Evolutionary conservation across 495 filamentous ascomycete species (phyloP).

Genomic region (Daldinia vernicosa): DNA sequence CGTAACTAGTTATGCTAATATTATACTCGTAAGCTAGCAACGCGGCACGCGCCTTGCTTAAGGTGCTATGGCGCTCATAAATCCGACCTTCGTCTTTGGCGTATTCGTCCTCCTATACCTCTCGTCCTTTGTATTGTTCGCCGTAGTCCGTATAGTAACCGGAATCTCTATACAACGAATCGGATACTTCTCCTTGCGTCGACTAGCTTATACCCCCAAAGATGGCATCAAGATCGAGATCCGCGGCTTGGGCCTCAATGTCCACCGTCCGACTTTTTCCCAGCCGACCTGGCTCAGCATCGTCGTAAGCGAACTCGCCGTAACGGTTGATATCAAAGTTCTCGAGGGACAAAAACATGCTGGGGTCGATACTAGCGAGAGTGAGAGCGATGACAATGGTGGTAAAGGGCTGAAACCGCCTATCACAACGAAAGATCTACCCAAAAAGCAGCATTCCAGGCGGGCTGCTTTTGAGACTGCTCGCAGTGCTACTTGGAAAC

Average conservation of each 20-base stretch:
- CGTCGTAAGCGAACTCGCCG: slow-evolving; percentile 79
- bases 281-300: slow-evolving; percentile 97
- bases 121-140: slow-evolving; percentile 90
- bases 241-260: slow-evolving; percentile 81
- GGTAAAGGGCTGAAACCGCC: slow-evolving; percentile 23
- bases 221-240: slow-evolving; percentile 91
- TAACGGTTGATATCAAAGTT: slow-evolving; percentile 80
- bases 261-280: slow-evolving; percentile 94
- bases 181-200: slow-evolving; percentile 88
- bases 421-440: slow-evolving; percentile 27
- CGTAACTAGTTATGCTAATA: slow-evolving; percentile 24
- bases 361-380: slow-evolving; percentile 40
- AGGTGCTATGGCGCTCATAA: slow-evolving; percentile 59
- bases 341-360: slow-evolving; percentile 59
- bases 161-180: slow-evolving; percentile 96
- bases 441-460: slow-evolving; percentile 37
- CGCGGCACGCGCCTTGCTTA: slow-evolving; percentile 41
- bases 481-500: slow-evolving; percentile 80
- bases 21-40: slow-evolving; percentile 32
- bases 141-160: slow-evolving; percentile 88
- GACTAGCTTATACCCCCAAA: slow-evolving; percentile 84
- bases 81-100: slow-evolving; percentile 84
- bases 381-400: slow-evolving; percentile 35
- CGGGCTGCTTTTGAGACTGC: slow-evolving; percentile 40
- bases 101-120: slow-evolving; percentile 87